Conservation (phyloP, 177 flowering plant species). For the Telopea speciosissima region DNA sequence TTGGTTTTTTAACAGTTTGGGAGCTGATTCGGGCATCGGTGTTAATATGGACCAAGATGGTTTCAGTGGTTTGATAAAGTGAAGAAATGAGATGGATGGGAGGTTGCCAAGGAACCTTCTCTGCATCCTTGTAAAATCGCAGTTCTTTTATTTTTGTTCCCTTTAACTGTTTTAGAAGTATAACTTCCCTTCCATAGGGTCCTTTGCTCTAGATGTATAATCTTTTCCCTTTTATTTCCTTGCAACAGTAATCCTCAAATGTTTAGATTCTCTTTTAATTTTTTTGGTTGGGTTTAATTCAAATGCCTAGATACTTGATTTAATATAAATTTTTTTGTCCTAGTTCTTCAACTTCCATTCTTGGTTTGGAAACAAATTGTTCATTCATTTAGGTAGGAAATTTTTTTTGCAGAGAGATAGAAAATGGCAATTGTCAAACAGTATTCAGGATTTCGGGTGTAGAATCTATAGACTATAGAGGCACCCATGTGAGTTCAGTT, state of each 20-base stretch:
- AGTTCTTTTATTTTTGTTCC: not conserved
- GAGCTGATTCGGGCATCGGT: not conserved
- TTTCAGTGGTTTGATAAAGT: not conserved
- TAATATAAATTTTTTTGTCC: no score
- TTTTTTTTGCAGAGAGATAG: no score
- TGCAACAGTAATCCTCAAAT: not conserved
- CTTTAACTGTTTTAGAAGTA: not conserved
- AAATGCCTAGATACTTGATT: no score
- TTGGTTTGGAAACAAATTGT: no score
- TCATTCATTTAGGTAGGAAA: no score
- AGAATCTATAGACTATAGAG: no score
- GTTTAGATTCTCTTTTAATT: no score
- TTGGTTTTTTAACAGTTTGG: constrained; percentile 2
- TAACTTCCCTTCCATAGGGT: not conserved
- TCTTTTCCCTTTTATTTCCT: not conserved
- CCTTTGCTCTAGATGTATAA: not conserved
- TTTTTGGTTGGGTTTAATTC: no score
- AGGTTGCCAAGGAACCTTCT: not conserved
- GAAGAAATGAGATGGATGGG: not conserved
- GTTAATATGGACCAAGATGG: not conserved
- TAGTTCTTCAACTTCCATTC: no score
- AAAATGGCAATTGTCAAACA: no score
- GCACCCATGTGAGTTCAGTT: no score
- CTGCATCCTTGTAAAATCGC: not conserved
- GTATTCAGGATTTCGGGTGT: no score